A percentile compares a stretch with the other conserved stretches of the same genome.
phyloP scores from a whole-genome alignment of 2,329 filamentous ascomycete species.

The Malbranchea zuffiana region DNA sequence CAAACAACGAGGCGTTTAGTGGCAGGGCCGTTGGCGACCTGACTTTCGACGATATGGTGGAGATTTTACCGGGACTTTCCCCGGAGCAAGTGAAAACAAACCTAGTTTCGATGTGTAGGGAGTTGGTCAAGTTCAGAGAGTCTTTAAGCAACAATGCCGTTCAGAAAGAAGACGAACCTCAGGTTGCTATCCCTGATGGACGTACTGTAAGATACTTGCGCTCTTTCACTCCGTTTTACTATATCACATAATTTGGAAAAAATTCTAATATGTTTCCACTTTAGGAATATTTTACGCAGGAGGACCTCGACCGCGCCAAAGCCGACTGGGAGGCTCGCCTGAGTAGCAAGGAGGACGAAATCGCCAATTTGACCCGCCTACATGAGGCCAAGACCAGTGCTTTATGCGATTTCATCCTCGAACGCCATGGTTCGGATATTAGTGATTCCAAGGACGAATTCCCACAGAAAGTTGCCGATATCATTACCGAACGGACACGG shows the following conservation, averaged over 20 bases:
- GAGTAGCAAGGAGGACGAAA: constrained; percentile 11
- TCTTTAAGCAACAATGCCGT: too few relatives aligned
- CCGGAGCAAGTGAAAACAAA: constrained; percentile 12
- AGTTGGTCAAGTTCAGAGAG: too few relatives aligned
- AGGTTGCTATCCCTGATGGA: too few relatives aligned
- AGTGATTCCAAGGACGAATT: constrained; percentile 4
- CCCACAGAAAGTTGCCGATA: constrained; percentile 1
- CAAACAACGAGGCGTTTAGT: constrained; percentile 6
- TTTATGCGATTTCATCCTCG: constrained; percentile 12
- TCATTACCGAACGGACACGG: constrained; percentile 8
- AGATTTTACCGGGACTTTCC: constrained; percentile 11
- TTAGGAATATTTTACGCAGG: constrained; percentile 4
- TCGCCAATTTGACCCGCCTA: constrained; percentile 9
- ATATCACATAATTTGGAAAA: not conserved
- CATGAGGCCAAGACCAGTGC: constrained; percentile 9
- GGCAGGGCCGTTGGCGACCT: constrained; percentile 8
- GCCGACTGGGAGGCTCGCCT: constrained; percentile 10
- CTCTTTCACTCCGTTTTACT: too few relatives aligned
- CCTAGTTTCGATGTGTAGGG: too few relatives aligned
- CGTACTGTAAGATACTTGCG: too few relatives aligned
- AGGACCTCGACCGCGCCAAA: constrained; percentile 7
- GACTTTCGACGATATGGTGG: constrained; percentile 13
- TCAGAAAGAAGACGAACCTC: too few relatives aligned
- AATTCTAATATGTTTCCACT: not conserved
- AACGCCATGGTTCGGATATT: constrained; percentile 1